Percentiles rank a stretch among this genome's conserved stretches.
These are phyloP conservation scores for Bathelium albidoporum DNA, from an alignment of 495 filamentous ascomycete species.

Conservation along the genomic window DNA sequence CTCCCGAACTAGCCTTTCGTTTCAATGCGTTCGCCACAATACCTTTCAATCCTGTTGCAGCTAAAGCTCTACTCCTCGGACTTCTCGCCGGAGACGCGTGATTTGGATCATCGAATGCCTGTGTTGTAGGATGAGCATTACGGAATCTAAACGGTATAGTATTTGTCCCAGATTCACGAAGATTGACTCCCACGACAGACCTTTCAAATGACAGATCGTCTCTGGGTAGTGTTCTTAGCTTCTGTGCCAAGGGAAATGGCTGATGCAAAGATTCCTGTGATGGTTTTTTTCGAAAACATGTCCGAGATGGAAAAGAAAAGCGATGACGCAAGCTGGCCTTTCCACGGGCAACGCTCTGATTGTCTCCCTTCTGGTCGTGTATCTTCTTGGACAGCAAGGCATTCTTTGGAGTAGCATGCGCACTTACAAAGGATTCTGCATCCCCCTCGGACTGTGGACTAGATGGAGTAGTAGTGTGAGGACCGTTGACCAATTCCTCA, in stretches of 20 bases:
- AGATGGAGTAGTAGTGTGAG: background rate
- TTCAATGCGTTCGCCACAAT: background rate
- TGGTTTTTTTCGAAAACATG: background rate
- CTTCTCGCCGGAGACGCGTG: background rate
- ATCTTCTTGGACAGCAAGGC: background rate
- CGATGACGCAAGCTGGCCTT: background rate
- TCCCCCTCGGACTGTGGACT: background rate
- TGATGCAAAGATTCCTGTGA: background rate
- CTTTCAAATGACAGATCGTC: background rate
- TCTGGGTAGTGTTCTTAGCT: background rate
- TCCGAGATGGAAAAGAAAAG: constrained; percentile 7
- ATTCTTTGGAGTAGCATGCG: background rate
- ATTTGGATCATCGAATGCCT: background rate
- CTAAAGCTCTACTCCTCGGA: background rate
- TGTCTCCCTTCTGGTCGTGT: background rate
- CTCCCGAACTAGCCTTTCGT: background rate
- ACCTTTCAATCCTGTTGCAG: background rate
- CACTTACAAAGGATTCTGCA: background rate
- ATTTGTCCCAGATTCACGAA: background rate
- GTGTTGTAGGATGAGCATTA: background rate
- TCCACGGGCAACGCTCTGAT: background rate
- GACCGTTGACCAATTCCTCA: background rate
- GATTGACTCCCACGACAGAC: background rate
- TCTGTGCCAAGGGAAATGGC: background rate
- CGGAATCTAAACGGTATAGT: background rate